phyloP scores from a whole-genome alignment of 1,284 basidiomycete species.

The Boletus sp. region DNA sequence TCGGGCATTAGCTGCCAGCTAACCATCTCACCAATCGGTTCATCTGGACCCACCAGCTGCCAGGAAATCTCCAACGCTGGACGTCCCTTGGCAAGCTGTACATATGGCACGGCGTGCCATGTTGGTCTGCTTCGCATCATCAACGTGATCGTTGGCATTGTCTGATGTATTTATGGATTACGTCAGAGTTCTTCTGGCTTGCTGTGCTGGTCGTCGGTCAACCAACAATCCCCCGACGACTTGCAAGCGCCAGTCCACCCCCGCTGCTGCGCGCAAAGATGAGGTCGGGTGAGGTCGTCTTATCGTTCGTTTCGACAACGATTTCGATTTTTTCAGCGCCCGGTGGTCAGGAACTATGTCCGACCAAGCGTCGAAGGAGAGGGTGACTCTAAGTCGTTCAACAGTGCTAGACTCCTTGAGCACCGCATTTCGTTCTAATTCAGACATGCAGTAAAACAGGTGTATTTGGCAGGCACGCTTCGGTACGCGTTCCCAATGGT shows the following conservation, averaged over 20 bases:
- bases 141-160: background rate
- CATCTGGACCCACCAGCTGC: background rate
- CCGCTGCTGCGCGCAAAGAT: background rate
- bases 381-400: no score
- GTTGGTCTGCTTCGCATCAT: background rate
- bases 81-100: conserved; percentile 18
- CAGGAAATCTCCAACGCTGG: background rate
- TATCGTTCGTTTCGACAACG: background rate
- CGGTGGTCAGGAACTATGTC: background rate
- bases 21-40: background rate
- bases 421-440: no score
- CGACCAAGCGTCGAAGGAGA: background rate
- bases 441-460: no score
- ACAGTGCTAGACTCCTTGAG: no score
- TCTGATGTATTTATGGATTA: background rate
- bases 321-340: background rate
- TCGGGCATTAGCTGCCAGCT: background rate
- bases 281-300: background rate
- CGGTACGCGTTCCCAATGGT: no score
- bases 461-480: background rate
- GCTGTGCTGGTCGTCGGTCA: conserved; percentile 9
- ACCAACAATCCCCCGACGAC: background rate
- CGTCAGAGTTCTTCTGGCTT: conserved; percentile 8
- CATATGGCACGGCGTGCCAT: background rate
- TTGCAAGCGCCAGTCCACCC: background rate